These are phyloP conservation scores for Boletus rubropictus DNA, from an alignment of 768 basidiomycete species.

Conservation along the genomic window DNA sequence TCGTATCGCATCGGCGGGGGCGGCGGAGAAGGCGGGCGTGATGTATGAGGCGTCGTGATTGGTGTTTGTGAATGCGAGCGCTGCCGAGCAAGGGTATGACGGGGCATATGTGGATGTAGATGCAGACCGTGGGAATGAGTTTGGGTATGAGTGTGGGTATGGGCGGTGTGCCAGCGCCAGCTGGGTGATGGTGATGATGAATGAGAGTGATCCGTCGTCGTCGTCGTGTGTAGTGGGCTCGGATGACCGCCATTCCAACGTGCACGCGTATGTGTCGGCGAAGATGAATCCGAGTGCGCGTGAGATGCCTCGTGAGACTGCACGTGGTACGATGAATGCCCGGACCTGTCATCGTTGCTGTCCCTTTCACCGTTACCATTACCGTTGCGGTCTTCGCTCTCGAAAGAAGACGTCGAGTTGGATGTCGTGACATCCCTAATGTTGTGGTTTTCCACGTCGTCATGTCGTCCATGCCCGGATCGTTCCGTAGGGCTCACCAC, in stretches of 20 bases:
- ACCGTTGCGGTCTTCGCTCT: constrained; percentile 1
- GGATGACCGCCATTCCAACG: background rate
- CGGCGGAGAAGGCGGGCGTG: constrained; percentile 20
- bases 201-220: too few relatives aligned
- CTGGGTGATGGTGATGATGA: background rate
- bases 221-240: background rate
- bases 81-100: background rate
- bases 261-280: background rate
- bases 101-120: too few relatives aligned
- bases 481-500: background rate
- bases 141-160: background rate
- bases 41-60: constrained; percentile 3
- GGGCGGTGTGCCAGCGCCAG: too few relatives aligned
- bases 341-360: too few relatives aligned
- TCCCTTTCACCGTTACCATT: too few relatives aligned
- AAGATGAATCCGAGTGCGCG: background rate
- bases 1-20: constrained; percentile 53
- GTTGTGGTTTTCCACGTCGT: constrained; percentile 19
- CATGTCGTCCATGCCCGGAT: background rate
- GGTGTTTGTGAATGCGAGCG: background rate
- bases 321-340: too few relatives aligned
- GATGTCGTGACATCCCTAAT: constrained; percentile 22
- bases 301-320: too few relatives aligned
- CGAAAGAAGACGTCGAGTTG: constrained; percentile 31
- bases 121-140: background rate